phyloP scores from a whole-genome alignment of 2,329 filamentous ascomycete species.

The Alternaria tenuissima region DNA sequence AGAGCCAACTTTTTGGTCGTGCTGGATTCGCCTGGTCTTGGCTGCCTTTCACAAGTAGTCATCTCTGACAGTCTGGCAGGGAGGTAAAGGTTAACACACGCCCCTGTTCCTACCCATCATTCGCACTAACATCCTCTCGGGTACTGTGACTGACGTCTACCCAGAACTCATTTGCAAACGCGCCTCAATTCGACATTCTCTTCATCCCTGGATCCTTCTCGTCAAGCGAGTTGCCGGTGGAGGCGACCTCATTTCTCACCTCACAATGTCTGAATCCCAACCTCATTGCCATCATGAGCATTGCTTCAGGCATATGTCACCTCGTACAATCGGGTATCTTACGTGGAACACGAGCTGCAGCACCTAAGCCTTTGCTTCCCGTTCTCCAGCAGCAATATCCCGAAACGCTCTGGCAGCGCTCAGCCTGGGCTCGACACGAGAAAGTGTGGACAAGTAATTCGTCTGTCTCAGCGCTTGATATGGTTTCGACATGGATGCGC shows the following conservation, averaged over 20 bases:
- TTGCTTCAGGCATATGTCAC: conserved; percentile 43
- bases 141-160: conserved; percentile 24
- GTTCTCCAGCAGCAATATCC: conserved; percentile 39
- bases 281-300: conserved; percentile 40
- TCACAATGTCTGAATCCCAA: conserved; percentile 35
- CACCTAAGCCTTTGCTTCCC: conserved; percentile 36
- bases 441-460: conserved; percentile 47
- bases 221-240: conserved; percentile 26
- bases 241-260: conserved; percentile 38
- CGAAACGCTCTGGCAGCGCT: conserved; percentile 39
- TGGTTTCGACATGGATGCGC: conserved; percentile 45
- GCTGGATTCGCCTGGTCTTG: conserved; percentile 47
- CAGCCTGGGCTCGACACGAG: conserved; percentile 41
- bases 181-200: conserved; percentile 49
- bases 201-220: conserved; percentile 46
- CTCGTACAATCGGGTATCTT: conserved; percentile 41
- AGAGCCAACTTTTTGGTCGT: conserved; percentile 39
- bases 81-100: conserved; percentile 49
- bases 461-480: conserved; percentile 42
- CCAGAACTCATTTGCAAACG: conserved; percentile 47
- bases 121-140: neutral
- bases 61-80: conserved; percentile 47
- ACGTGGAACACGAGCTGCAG: conserved; percentile 37
- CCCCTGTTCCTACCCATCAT: conserved; percentile 24
- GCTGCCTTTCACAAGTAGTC: conserved; percentile 27